Base-by-base conservation (phyloP, 768 basidiomycete species). In the Pleurotus eryngii region DNA sequence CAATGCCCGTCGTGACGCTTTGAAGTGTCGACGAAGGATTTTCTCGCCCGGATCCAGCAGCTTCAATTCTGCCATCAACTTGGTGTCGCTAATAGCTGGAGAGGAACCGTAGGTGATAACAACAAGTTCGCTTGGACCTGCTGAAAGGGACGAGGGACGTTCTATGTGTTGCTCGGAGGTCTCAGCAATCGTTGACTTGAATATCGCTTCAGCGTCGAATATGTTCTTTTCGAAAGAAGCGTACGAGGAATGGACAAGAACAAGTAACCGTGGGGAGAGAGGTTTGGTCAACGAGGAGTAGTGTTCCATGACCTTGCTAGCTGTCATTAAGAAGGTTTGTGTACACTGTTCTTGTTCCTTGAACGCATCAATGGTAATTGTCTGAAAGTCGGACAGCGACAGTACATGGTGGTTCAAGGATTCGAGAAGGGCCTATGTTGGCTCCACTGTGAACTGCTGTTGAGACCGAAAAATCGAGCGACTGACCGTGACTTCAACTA, bases 81-180 rank as follows among this genome's bases (percentile, higher is more conserved):
- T 67, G 42, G 77, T 79, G 42, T 75, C 78, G 9, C 64, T 62
- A 5, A 64, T 61, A 24, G 68, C 60, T n/a, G 63, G 57, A 7
- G 70, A 61, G 17, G 72, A 57, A 42, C 83, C 81, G 58, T 86
- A 89, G 26, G 78, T 69, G 24, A 88, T 68, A 18, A 88, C 78
- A 18, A 88, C 78, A 2, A 79, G 58, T 64, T 87, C 85, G 24
- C 64, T 69, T 11, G 83, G 82, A 15, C 67, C 66, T 62, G 76
- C 72, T 26, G 68, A 67, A n/a, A 72, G 60, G 40, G 68, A 67
- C 27, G 70, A 66, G 59, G 70, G 66, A 35, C 9, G 30, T 49
- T 69, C 69, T 39, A 63, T 61, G 54, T 72, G 66, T 49, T 67
- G 66, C n/a, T 66, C 64, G 49, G 62, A 64, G 24, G 77, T 61